Evolutionary conservation across 306 rosid species (phyloP), one percentile per base, ranked within the genome.

Genomic region (Datisca glomerata): DNA sequence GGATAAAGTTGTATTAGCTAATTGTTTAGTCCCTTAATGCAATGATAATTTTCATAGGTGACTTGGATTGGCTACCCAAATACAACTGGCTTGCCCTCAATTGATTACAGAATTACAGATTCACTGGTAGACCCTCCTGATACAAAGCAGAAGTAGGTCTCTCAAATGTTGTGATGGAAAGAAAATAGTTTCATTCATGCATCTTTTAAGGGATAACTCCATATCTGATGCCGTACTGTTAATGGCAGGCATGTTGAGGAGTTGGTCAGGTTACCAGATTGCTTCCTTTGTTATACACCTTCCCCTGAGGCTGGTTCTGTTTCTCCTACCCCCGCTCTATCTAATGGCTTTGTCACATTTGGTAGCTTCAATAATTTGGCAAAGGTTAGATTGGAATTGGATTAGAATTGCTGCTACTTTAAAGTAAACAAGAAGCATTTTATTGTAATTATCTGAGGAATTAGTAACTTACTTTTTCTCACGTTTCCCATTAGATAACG

Each of bases 11-110:
- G 43, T 38, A 3, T 5, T 17, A n/a, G 10, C 34, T 21, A 38
- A 5, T 31, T 14, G 4, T 18, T 50, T 18, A 34, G 7, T n/a
- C 16, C 17, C 18, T 24, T 12, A 28, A 22, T 17, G 14, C 6
- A 20, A 18, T 9, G 12, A 17, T 41, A 18, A 27, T 38, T 40
- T 40, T 20, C 41, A 9, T 56, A 89, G 98, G 98, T 80, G 43
- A 84, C 96, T 56, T 89, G 98, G 98, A 89, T 89, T 61, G 98
- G 98, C 42, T 89, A 89, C 61, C 98, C 98, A 23, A 89, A 89
- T 68, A 89, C 98, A 41, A 89, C 98, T 41, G 98, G 98, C 45
- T 80, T 89, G 75, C 96, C 96, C 41, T 49, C 96, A 13, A 75
- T 89, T 68, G 98, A 89, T 61, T 89, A 89, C 47, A 85, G 98